Base-by-base conservation (phyloP, 768 basidiomycete genomes). In the Hygrophoropsis aurantiaca region DNA sequence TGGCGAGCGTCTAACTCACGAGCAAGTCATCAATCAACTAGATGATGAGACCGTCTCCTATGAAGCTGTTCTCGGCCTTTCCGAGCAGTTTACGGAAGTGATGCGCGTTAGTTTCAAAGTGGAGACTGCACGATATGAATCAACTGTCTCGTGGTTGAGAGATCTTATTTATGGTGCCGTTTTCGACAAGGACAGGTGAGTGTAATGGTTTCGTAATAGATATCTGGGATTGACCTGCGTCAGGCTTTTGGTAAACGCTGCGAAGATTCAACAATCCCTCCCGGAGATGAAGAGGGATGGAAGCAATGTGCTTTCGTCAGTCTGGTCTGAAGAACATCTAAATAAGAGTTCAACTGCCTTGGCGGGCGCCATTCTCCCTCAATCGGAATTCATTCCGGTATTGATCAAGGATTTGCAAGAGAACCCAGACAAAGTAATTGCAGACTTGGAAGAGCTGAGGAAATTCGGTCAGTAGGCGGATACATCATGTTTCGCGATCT, bases 281-380 rank as follows among this genome's bases (percentile, higher is more conserved):
- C 95, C 97, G 2, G 87, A 93, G 61, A 72, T 90, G 57, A 98
- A 97, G 74, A 81, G 97, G 32, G 87, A 91, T 60, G 95, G 94
- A 11, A 81, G 71, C 59, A 85, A 80, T 23, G 88, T 98, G 10
- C 73, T 93, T 38, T 74, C 76, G 9, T 86, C 92, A 7, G 69
- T 92, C 24, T 84, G 80, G 69, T 69, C 78, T 15, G 78, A 83
- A 49, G 59, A 90, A 21, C 59, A 92, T 20, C 88, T 80, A 58
- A 77, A 80, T 52, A 78, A 84, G 54, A 74, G 73, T 40, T 91
- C 89, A 4, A 87, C 87, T 9, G 80, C 81, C 11, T 79, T 83
- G 25, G 79, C 81, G 44, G 75, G 76, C 55, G 78, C 81, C 23
- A 73, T 98, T 34, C 74, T 94, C 13, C 69, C 81, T 9, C 87